A percentile compares a stretch with the other conserved stretches of the same genome.
phyloP scores from a whole-genome alignment of 1,284 basidiomycete species.

The Tranzscheliella williamsii region DNA sequence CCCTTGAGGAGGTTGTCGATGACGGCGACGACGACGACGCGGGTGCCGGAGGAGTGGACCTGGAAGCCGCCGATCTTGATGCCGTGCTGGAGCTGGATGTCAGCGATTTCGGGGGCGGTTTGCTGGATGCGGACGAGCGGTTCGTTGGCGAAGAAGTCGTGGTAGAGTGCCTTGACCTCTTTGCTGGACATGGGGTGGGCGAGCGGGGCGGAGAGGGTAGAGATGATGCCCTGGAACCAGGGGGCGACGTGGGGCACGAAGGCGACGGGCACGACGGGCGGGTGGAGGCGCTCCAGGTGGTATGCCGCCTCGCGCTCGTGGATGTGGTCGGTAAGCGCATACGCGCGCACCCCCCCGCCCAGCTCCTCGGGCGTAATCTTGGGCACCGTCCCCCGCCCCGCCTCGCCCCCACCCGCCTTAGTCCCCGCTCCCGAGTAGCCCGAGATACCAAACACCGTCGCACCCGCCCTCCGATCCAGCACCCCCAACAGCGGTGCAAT shows the following conservation, averaged over 20 bases:
- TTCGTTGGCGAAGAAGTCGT: conserved; percentile 76
- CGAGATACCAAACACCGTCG: conserved; percentile 85
- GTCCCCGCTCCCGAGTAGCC: conserved; percentile 96
- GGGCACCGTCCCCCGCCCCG: conserved; percentile 67
- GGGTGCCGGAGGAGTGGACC: conserved; percentile 81
- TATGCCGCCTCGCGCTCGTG: conserved; percentile 90
- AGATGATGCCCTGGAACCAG: conserved; percentile 96
- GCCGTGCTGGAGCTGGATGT: conserved; percentile 80
- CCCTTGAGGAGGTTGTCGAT: conserved; percentile 96
- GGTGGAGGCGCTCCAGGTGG: conserved; percentile 73
- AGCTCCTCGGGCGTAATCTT: conserved; percentile 80
- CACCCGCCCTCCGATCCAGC: conserved; percentile 11
- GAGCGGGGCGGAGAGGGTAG: conserved; percentile 80
- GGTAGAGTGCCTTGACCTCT: conserved; percentile 76
- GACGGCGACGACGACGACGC: conserved; percentile 78
- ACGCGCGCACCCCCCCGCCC: conserved; percentile 76
- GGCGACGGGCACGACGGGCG: conserved; percentile 70
- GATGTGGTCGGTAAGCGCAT: conserved; percentile 93
- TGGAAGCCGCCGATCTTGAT: conserved; percentile 92
- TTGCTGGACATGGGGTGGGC: conserved; percentile 69
- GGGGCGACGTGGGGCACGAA: conserved; percentile 87
- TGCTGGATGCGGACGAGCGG: conserved; percentile 72
- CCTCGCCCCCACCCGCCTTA: conserved; percentile 63
- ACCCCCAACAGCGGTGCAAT: conserved; percentile 83
- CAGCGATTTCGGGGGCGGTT: conserved; percentile 75